These are phyloP conservation scores for Violaceomyces palustris DNA, from an alignment of 1,284 basidiomycete genomes.

Conservation along the genomic window DNA sequence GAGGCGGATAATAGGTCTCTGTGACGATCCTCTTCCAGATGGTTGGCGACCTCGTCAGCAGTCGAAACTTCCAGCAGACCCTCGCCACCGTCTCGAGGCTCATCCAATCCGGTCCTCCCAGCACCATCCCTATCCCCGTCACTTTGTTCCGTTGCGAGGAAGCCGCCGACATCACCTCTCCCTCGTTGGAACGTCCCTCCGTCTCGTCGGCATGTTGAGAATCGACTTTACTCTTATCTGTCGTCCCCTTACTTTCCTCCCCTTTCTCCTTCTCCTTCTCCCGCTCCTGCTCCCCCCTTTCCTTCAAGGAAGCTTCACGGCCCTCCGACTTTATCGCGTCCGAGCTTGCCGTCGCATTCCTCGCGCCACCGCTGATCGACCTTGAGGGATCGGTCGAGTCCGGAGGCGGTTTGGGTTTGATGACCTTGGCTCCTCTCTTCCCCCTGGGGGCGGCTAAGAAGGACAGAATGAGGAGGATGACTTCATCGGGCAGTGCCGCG, in stretches of 20 bases:
- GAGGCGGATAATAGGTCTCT: constrained; percentile 39
- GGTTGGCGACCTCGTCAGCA: constrained; percentile 31
- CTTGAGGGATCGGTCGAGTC: neutral
- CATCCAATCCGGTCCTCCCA: constrained; percentile 45
- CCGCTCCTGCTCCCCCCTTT: no score
- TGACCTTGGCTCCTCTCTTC: constrained; percentile 30
- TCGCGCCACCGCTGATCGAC: neutral
- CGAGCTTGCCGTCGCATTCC: neutral
- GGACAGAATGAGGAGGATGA: constrained; percentile 33
- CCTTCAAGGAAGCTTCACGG: no score
- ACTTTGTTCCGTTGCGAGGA: no score
- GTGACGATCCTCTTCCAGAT: constrained; percentile 41
- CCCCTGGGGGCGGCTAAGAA: constrained; percentile 32
- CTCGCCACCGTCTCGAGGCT: constrained; percentile 39
- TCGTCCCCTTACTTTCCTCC: no score
- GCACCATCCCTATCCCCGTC: constrained; percentile 34
- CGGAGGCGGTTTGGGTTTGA: constrained; percentile 20
- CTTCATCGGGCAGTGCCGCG: constrained; percentile 39
- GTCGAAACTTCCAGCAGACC: constrained; percentile 44
- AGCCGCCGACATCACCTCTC: neutral
- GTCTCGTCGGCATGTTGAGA: no score
- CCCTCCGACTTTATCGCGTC: no score
- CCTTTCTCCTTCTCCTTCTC: no score
- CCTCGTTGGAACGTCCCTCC: neutral
- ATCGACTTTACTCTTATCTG: no score